Conservation (phyloP, 2,329 filamentous ascomycete species). For the Orbilia oligospora region DNA sequence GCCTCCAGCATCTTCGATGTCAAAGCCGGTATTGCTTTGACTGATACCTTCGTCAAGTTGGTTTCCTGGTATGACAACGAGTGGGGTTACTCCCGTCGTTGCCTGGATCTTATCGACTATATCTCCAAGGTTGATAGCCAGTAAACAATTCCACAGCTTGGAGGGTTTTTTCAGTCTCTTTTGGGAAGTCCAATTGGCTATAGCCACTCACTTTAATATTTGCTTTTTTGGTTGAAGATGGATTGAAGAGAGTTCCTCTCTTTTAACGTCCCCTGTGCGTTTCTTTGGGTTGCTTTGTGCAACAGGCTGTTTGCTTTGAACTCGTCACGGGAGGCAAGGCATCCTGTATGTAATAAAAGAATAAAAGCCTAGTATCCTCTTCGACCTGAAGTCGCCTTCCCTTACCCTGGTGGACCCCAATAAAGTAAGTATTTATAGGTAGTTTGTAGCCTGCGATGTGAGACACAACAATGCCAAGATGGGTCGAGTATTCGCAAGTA, state of each 20-base stretch:
- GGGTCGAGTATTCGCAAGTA: background rate
- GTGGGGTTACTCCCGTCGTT: conserved; percentile 99
- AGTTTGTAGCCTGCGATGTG: background rate
- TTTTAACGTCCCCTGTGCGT: conserved; percentile 34
- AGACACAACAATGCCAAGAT: background rate
- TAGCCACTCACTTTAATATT: conserved; percentile 9
- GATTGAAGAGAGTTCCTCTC: conserved; percentile 35
- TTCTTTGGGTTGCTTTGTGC: conserved; percentile 30
- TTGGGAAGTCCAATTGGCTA: conserved; percentile 21
- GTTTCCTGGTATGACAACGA: conserved; percentile 99
- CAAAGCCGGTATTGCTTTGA: conserved; percentile 98
- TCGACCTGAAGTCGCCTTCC: background rate
- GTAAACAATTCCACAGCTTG: conserved; percentile 26
- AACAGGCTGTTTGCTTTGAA: conserved; percentile 4
- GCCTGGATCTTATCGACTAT: conserved; percentile 77
- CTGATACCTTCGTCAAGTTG: conserved; percentile 99
- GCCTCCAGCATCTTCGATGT: conserved; percentile 99
- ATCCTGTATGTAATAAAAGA: conserved; percentile 46
- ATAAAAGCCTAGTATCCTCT: conserved; percentile 32
- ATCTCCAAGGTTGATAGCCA: conserved; percentile 46
- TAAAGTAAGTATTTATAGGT: background rate
- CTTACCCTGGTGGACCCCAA: background rate
- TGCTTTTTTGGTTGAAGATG: conserved; percentile 24
- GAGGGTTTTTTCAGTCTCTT: conserved; percentile 6
- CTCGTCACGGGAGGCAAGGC: conserved; percentile 14